Evolutionary conservation across 495 filamentous ascomycete species (phyloP), one percentile per base, ranked within the genome.

Genomic region (Amphirosellinia nigrospora): DNA sequence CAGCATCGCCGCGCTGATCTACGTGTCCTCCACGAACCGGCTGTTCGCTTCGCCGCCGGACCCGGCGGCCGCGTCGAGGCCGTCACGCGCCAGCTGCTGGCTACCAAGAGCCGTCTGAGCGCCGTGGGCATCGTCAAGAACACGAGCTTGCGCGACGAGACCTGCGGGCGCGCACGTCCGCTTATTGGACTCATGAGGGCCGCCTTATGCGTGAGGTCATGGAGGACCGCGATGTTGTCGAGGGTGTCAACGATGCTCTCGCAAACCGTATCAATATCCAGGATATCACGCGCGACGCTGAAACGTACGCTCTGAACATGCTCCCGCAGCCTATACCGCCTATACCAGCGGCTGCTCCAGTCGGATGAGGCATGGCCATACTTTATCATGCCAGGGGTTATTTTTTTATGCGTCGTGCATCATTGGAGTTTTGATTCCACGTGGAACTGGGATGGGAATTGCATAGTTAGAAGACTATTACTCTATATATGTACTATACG

Each of bases 1-100:
- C 1, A n/a, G 85, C 7, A 78, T 93, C 1, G 90, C 88, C 0
- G 76, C 76, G 16, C 77, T 91, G 7, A 79, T 97, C 16, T 97
- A 90, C 79, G 82, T 94, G 16, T 87, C 90, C 0, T 86, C 88
- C 28, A 97, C 96, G 23, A 91, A 94, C 73, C 88, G 95, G 16
- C 81, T 82, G 1, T 83, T 85, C 77, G 79, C 73, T 43, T 80
- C 41, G 77, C 85, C 78, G 34, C 80, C 79, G n/a, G 66, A 74
- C 16, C 61, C 86, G 0, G 84, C 83, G 1, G 84, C 84, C 81
- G 84, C 41, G 72, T 89, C 9, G 86, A 89, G 71, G 62, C 69
- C 7, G 74, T 79, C 0, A 73, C 78, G 26, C 76, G 81, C 43
- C 74, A 73, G 28, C 69, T 89, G 43, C 78, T 76, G 52, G 70